A percentile compares a stretch with the other conserved stretches of the same genome.
Evolutionary conservation across 129 eudicot species (phyloP).

Genomic region (Lactuca sativa): DNA sequence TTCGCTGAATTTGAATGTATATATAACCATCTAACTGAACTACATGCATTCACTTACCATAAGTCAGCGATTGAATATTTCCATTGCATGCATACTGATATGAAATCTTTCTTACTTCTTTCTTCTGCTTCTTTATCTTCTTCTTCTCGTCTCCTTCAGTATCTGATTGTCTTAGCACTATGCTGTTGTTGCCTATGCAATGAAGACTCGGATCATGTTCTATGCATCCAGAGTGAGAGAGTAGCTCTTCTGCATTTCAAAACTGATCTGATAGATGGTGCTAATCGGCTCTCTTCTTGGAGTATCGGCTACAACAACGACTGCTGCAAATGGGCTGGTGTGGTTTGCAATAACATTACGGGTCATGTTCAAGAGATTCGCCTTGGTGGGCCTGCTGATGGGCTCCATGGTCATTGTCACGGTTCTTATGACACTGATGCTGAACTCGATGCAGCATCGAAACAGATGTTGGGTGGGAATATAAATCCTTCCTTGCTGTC

Average conservation of each 20-base stretch:
- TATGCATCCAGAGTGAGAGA: constrained; percentile 28
- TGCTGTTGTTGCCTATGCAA: neutral
- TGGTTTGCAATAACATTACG: constrained; percentile 30
- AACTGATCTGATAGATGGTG: constrained; percentile 19
- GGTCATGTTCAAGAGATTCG: constrained; percentile 27
- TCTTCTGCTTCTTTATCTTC: neutral
- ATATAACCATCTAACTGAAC: constrained; percentile 1
- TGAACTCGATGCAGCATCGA: constrained; percentile 14
- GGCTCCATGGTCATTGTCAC: constrained; percentile 2
- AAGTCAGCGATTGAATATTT: neutral
- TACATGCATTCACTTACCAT: neutral
- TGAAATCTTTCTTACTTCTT: constrained; percentile 16
- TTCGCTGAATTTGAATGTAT: constrained; percentile 8
- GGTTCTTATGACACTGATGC: constrained; percentile 15
- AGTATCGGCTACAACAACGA: constrained; percentile 17
- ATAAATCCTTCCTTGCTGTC: constrained; percentile 21
- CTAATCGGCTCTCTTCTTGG: constrained; percentile 42
- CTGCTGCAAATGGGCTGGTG: constrained; percentile 43
- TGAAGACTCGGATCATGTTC: neutral
- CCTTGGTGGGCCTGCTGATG: constrained; percentile 27
- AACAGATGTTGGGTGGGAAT: constrained; percentile 25
- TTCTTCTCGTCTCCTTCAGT: neutral
- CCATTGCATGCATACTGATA: neutral
- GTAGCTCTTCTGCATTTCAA: constrained; percentile 31
- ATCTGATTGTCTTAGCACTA: constrained; percentile 3